Conservation (phyloP, 148 eudicot species). For the Silene uniflora region DNA sequence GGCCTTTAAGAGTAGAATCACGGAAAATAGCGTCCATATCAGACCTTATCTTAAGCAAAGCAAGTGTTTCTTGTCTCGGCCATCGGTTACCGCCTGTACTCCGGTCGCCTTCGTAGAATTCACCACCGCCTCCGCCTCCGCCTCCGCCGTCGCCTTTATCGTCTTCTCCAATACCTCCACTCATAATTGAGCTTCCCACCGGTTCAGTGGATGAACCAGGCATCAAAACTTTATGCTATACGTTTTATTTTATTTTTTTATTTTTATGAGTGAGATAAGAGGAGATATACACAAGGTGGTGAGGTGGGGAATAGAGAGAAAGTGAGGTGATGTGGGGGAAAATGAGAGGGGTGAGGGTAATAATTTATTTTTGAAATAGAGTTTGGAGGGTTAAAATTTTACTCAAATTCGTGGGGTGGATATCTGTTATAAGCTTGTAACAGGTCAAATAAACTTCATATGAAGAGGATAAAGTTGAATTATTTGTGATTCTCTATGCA, state of each 20-base stretch:
- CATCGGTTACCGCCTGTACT: slow-evolving; percentile 74
- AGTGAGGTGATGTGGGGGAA: neutral
- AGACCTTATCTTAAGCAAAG: slow-evolving; percentile 68
- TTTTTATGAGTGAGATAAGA: neutral
- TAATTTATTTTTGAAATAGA: neutral
- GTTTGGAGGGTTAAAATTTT: too few species aligned
- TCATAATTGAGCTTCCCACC: slow-evolving; percentile 18
- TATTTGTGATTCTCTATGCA: too few species aligned
- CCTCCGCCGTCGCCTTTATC: slow-evolving; percentile 21
- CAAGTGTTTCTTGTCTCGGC: slow-evolving; percentile 86
- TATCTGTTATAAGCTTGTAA: too few species aligned
- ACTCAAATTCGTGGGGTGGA: too few species aligned
- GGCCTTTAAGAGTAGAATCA: slow-evolving; percentile 89
- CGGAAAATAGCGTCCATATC: slow-evolving; percentile 86
- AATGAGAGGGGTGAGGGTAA: neutral
- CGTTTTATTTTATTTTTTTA: neutral
- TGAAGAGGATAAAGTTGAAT: too few species aligned
- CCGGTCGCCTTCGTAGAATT: slow-evolving; percentile 33
- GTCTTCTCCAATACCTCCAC: neutral
- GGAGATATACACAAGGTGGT: neutral
- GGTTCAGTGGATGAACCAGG: slow-evolving; percentile 26
- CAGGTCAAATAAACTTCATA: too few species aligned
- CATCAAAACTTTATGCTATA: slow-evolving; percentile 17
- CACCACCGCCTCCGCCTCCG: slow-evolving; percentile 20
- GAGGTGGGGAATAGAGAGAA: slow-evolving; percentile 1